A percentile compares a stretch with the other conserved stretches of the same genome.
Evolutionary conservation across 352 stramenopile species (phyloP).

Genomic region (Globisporangium camurandrum): DNA sequence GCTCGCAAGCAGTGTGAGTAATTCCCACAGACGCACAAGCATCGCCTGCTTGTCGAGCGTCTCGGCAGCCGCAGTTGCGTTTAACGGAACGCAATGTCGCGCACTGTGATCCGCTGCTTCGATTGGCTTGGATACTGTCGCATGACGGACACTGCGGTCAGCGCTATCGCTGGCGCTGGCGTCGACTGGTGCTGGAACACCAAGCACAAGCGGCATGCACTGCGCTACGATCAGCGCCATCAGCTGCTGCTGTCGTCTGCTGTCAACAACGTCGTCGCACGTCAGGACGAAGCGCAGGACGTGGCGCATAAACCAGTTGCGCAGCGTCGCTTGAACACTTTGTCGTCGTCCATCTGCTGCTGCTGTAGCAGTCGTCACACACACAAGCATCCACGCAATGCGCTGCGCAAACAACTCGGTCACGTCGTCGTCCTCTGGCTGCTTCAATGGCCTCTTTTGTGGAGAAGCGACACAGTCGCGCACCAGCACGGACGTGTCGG

Average conservation of each 20-base stretch:
- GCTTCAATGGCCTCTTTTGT: slow-evolving; percentile 1
- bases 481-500: slow-evolving; percentile 33
- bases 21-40: slow-evolving; percentile 12
- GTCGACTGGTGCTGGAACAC: slow-evolving; percentile 19
- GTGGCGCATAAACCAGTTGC: slow-evolving; percentile 71
- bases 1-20: slow-evolving; percentile 12
- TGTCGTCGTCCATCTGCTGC: no score
- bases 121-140: slow-evolving; percentile 8
- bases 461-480: slow-evolving; percentile 13
- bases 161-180: slow-evolving; percentile 9
- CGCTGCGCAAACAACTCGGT: slow-evolving; percentile 1
- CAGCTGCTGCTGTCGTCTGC: slow-evolving; percentile 4
- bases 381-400: neutral
- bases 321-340: slow-evolving; percentile 56
- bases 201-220: slow-evolving; percentile 49
- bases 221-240: slow-evolving; percentile 26
- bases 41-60: slow-evolving; percentile 16
- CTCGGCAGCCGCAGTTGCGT: slow-evolving; percentile 8
- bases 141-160: neutral
- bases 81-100: no score
- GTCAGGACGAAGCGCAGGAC: slow-evolving; percentile 48
- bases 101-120: no score
- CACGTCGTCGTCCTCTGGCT: neutral
- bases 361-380: neutral
- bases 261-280: slow-evolving; percentile 18